Conservation (phyloP, 768 basidiomycete species). For the Calocybe cyanea region DNA sequence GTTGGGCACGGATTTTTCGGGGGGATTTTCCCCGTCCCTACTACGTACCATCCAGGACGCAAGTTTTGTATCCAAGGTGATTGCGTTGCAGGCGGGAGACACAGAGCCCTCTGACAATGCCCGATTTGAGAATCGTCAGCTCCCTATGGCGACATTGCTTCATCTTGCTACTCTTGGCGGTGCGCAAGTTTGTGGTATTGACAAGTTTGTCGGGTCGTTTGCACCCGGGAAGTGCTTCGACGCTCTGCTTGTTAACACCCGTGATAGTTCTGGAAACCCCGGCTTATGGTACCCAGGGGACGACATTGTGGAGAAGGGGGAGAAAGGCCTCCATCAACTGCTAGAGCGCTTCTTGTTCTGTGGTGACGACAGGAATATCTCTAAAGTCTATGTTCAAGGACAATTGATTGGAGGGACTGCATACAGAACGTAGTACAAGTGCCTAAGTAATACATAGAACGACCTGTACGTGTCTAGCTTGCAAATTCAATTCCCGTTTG, state of each 20-base stretch:
- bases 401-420: slow-evolving; percentile 67
- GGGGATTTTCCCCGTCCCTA: slow-evolving; percentile 82
- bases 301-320: slow-evolving; percentile 26
- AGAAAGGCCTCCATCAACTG: slow-evolving; percentile 31
- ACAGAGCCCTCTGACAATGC: neutral
- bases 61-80: slow-evolving; percentile 76
- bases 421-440: slow-evolving; percentile 11
- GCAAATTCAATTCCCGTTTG: too few relatives aligned
- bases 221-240: slow-evolving; percentile 84
- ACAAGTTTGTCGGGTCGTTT: slow-evolving; percentile 71
- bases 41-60: slow-evolving; percentile 71
- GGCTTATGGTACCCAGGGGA: slow-evolving; percentile 50
- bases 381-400: slow-evolving; percentile 82
- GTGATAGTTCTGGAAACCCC: slow-evolving; percentile 49
- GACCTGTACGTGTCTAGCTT: too few relatives aligned
- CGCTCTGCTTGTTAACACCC: slow-evolving; percentile 70
- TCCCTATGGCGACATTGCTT: slow-evolving; percentile 72
- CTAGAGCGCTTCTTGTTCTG: slow-evolving; percentile 86
- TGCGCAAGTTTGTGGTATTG: slow-evolving; percentile 74
- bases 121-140: slow-evolving; percentile 53
- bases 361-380: slow-evolving; percentile 84
- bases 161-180: slow-evolving; percentile 93
- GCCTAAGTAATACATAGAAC: too few relatives aligned
- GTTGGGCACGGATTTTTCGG: slow-evolving; percentile 91
- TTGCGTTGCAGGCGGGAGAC: slow-evolving; percentile 40